These are phyloP conservation scores for Auricularia auricula-judae DNA, from an alignment of 768 basidiomycete genomes.

Conservation along the genomic window DNA sequence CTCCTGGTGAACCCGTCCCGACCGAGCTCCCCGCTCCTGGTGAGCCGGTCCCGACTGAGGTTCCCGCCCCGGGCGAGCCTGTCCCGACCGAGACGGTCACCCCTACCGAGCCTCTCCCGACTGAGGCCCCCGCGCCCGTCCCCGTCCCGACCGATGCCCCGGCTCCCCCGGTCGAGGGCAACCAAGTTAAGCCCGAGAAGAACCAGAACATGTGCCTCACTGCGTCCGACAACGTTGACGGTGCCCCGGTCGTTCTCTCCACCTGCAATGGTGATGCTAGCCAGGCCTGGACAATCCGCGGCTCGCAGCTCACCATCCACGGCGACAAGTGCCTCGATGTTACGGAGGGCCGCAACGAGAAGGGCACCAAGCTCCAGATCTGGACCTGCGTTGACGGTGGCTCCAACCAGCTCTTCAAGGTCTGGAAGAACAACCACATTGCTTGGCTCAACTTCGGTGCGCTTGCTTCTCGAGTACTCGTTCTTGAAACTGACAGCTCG, in stretches of 20 bases:
- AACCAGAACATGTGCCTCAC: background rate
- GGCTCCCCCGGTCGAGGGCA: background rate
- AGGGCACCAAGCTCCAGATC: constrained; percentile 1
- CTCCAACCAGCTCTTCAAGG: background rate
- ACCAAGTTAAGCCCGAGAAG: background rate
- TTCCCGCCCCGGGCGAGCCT: background rate
- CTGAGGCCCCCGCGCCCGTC: background rate
- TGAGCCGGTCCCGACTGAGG: background rate
- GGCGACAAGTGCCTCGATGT: constrained; percentile 1
- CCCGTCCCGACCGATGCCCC: background rate
- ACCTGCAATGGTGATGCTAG: background rate
- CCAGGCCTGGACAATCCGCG: background rate
- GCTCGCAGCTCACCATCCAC: constrained; percentile 1
- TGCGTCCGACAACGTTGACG: background rate
- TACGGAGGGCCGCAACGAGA: background rate
- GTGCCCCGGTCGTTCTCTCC: background rate
- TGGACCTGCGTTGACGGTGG: background rate
- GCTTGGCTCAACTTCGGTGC: background rate
- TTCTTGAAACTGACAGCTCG: too few species aligned
- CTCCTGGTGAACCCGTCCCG: background rate
- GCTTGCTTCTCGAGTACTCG: too few species aligned
- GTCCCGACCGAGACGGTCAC: background rate
- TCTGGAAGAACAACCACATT: background rate
- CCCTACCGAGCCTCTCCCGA: background rate
- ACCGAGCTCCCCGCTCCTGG: background rate